Evolutionary conservation across 257 asterid genomes (phyloP), one percentile per base, ranked within the genome.

Genomic region (Orobanche coerulescens): DNA sequence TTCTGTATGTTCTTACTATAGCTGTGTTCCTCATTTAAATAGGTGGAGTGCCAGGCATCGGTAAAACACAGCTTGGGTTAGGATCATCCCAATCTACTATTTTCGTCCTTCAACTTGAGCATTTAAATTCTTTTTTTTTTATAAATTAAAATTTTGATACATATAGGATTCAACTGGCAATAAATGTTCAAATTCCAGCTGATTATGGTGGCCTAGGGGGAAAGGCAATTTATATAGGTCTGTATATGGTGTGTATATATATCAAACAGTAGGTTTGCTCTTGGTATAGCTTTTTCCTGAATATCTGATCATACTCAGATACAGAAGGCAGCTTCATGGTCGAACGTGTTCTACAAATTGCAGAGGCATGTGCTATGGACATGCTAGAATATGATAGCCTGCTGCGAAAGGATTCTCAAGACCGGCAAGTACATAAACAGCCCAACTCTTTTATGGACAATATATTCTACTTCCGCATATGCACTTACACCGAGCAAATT

Each of bases 31-130:
- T 71, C 60, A 40, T 70, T 63, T 67, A 73, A 57, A 58, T 75
- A 88, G 98, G 98, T 74, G 98, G 98, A 65, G 96, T 88, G 55
- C 95, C 98, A 6, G 98, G 98, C 59, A 86, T 92, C 26, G 98
- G 95, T 37, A 92, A 92, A 81, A 92, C 98, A 20, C 98, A 92
- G 75, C 74, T 92, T 28, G 98, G 96, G 98, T 88, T 76, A 74
- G 85, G 8, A 63, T 25, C 59, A 25, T 16, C 42, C 30, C 49
- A 14, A n/a, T 36, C 8, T 26, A 34, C 70, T 67, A 2, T 50
- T 69, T 65, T 46, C 43, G 37, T 39, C 20, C n/a, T 65, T 65
- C 33, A 25, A 61, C 58, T 60, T 58, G 59, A 37, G 23, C 36
- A 18, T 62, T 67, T 28, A 48, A 14, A 37, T 60, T 8, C 49